Conservation (phyloP, 2,329 filamentous ascomycete genomes). For the Claviceps quebecensis region DNA sequence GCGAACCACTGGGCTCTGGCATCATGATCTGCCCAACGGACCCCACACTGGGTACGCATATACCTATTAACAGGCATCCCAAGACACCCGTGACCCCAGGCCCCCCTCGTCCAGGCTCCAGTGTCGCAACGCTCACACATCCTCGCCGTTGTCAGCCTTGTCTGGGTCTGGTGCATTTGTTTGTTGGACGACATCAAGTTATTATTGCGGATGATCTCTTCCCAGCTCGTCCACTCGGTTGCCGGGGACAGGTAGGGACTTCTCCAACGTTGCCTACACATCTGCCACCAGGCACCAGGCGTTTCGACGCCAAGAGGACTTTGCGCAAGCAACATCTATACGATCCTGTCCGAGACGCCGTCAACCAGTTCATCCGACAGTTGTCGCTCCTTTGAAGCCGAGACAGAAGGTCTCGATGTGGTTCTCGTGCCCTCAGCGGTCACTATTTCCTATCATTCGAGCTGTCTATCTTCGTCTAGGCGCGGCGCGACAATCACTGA, state of each 20-base stretch:
- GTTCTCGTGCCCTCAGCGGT: neutral
- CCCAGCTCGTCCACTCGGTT: neutral
- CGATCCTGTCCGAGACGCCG: neutral
- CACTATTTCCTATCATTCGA: neutral
- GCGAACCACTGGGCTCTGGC: no score
- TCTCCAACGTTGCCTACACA: neutral
- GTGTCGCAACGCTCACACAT: neutral
- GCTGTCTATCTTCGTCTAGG: neutral
- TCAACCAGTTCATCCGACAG: neutral
- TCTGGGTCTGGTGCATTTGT: neutral
- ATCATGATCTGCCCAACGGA: no score
- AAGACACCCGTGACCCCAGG: no score
- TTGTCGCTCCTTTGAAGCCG: neutral
- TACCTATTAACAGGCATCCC: no score
- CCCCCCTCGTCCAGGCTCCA: no score
- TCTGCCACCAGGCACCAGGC: neutral
- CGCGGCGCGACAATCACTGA: slow-evolving; percentile 8
- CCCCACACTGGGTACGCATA: no score
- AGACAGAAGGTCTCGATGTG: neutral
- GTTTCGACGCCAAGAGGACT: neutral
- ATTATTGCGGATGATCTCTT: neutral
- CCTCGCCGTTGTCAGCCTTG: neutral
- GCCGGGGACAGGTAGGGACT: neutral
- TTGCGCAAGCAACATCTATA: neutral
- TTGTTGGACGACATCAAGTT: neutral